Conservation (phyloP, 2,329 filamentous ascomycete species). For the Calonectria pauciramosa region DNA sequence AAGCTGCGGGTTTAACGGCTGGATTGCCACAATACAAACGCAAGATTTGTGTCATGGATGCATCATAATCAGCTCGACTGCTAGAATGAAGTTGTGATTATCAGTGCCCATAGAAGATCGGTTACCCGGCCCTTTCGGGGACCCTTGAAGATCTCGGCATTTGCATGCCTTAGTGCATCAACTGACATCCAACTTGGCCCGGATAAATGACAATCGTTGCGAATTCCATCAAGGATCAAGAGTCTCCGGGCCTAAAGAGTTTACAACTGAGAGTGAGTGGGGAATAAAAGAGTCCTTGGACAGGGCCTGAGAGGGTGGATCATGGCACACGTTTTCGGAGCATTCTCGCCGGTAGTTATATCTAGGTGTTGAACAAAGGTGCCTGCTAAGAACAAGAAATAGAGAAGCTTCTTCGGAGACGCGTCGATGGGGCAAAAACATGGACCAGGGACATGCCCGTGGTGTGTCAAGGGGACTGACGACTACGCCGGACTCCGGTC, state of each 20-base stretch:
- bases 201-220: neutral
- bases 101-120: constrained; percentile 3
- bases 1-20: neutral
- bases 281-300: neutral
- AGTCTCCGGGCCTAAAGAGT: neutral
- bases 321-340: constrained; percentile 34
- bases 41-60: constrained; percentile 32
- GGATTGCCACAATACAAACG: constrained; percentile 10
- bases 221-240: neutral
- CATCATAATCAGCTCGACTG: constrained; percentile 10
- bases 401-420: constrained; percentile 21
- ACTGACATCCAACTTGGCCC: neutral
- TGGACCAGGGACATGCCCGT: constrained; percentile 27
- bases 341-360: constrained; percentile 34
- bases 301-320: constrained; percentile 2
- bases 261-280: neutral
- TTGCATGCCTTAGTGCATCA: constrained; percentile 6
- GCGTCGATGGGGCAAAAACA: constrained; percentile 37
- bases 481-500: constrained; percentile 37
- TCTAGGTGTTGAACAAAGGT: constrained; percentile 11
- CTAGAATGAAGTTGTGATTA: neutral
- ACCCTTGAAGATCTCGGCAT: constrained; percentile 23
- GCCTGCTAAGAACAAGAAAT: constrained; percentile 19
- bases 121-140: constrained; percentile 3
- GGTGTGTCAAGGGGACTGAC: constrained; percentile 41